phyloP scores from a whole-genome alignment of 805 yeast genomes.

The Spathaspora hagerdaliae region DNA sequence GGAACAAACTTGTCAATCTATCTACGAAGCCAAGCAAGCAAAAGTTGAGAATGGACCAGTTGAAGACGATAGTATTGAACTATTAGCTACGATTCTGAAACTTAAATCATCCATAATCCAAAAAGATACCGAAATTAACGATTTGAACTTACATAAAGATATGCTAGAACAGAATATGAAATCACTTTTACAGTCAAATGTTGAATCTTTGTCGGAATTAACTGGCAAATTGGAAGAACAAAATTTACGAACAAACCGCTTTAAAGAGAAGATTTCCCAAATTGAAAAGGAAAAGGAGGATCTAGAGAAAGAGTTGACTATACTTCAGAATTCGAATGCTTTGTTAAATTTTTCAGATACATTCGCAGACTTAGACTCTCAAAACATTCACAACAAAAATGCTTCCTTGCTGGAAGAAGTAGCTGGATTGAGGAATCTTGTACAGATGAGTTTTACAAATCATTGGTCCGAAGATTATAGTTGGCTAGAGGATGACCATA shows the following conservation, averaged over 20 bases:
- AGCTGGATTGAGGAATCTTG: constrained; percentile 34
- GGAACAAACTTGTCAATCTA: neutral
- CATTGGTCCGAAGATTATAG: constrained; percentile 7
- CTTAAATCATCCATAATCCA: constrained; percentile 1
- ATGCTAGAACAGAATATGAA: constrained; percentile 42
- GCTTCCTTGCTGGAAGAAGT: constrained; percentile 44
- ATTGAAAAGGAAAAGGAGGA: constrained; percentile 22
- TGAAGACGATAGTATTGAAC: neutral
- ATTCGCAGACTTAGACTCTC: constrained; percentile 30
- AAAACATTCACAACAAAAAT: constrained; percentile 27
- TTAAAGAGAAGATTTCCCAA: constrained; percentile 16
- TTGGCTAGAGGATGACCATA: constrained; percentile 17
- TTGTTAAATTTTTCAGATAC: constrained; percentile 9
- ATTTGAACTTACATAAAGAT: constrained; percentile 41
- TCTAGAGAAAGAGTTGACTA: constrained; percentile 16
- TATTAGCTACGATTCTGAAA: neutral
- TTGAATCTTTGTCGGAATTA: constrained; percentile 18
- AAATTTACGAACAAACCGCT: constrained; percentile 14
- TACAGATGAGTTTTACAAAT: constrained; percentile 2
- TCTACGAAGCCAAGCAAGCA: neutral
- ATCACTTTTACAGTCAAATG: constrained; percentile 25
- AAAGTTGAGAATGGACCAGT: neutral
- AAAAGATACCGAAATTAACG: constrained; percentile 33
- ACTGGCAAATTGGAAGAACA: constrained; percentile 11
- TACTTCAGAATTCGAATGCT: constrained; percentile 3